phyloP scores from a whole-genome alignment of 306 rosid species.

The Gastrolobium bilobum region DNA sequence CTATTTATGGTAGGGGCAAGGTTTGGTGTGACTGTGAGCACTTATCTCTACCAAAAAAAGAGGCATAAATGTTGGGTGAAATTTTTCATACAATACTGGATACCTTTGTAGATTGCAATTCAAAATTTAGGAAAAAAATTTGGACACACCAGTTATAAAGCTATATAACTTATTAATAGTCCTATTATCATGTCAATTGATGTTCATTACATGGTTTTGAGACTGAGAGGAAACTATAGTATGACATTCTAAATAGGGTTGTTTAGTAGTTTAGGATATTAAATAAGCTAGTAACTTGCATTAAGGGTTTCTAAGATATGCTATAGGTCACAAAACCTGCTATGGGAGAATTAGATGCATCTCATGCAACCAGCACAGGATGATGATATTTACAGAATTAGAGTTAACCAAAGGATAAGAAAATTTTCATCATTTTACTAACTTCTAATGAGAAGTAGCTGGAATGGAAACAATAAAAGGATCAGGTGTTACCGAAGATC shows the following conservation, averaged over 20 bases:
- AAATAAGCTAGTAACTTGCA: slow-evolving; percentile 20
- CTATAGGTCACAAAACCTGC: neutral
- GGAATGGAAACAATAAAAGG: neutral
- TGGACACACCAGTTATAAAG: too few species aligned
- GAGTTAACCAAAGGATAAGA: neutral
- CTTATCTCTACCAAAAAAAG: slow-evolving; percentile 9
- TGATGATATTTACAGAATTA: neutral
- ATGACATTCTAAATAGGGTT: too few species aligned
- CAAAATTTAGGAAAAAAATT: too few species aligned
- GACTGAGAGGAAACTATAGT: too few species aligned
- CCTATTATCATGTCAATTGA: too few species aligned
- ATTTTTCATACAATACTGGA: neutral
- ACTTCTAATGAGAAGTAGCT: neutral
- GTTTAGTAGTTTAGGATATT: too few species aligned
- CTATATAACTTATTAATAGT: too few species aligned
- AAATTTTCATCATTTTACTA: neutral
- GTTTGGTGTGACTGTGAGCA: slow-evolving; percentile 4
- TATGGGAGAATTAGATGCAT: slow-evolving; percentile 9
- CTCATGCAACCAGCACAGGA: neutral
- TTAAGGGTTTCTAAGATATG: neutral
- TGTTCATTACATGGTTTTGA: too few species aligned
- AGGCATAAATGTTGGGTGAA: neutral
- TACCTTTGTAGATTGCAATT: slow-evolving; percentile 3
- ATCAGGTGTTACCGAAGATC: neutral
- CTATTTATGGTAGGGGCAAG: slow-evolving; percentile 1